Conservation (phyloP, 192 early-diverging fungal species). For the Linnemannia zychae region DNA sequence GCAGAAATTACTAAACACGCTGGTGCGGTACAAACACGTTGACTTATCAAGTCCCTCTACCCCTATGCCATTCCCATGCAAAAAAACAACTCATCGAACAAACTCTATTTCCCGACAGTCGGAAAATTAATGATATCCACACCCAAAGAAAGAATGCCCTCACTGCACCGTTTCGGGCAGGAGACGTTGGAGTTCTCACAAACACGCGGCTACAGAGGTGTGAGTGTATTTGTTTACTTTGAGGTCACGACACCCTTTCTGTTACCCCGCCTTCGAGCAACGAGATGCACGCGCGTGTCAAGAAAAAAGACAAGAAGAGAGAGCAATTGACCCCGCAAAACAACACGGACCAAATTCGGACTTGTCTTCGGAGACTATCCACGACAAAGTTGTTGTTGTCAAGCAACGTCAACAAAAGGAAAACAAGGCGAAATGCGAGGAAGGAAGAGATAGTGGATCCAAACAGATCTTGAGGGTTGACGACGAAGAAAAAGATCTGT, state of each 20-base stretch:
- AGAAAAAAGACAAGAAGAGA: not conserved
- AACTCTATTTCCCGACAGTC: not conserved
- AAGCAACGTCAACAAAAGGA: not conserved
- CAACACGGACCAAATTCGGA: constrained; percentile 8
- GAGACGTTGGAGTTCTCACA: not conserved
- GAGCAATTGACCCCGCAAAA: constrained; percentile 4
- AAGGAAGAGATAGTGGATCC: constrained; percentile 2
- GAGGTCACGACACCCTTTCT: not conserved
- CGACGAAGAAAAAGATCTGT: not conserved
- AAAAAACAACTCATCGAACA: not conserved
- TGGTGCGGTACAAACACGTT: constrained; percentile 10
- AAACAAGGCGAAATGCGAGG: not conserved
- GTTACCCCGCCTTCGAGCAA: not conserved
- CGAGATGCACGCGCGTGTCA: no score
- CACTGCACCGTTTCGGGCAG: not conserved
- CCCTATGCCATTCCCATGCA: not conserved
- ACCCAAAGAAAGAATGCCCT: not conserved
- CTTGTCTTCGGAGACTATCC: not conserved
- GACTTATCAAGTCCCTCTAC: not conserved
- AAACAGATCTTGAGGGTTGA: not conserved
- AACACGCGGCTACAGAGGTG: not conserved
- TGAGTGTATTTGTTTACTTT: not conserved
- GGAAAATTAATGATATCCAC: not conserved
- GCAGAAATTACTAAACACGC: not conserved
- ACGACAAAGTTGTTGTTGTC: not conserved